A percentile compares a stretch with the other conserved stretches of the same genome.
These are phyloP conservation scores for Ustilago cynodontis DNA, from an alignment of 1,284 basidiomycete species.

Conservation along the genomic window DNA sequence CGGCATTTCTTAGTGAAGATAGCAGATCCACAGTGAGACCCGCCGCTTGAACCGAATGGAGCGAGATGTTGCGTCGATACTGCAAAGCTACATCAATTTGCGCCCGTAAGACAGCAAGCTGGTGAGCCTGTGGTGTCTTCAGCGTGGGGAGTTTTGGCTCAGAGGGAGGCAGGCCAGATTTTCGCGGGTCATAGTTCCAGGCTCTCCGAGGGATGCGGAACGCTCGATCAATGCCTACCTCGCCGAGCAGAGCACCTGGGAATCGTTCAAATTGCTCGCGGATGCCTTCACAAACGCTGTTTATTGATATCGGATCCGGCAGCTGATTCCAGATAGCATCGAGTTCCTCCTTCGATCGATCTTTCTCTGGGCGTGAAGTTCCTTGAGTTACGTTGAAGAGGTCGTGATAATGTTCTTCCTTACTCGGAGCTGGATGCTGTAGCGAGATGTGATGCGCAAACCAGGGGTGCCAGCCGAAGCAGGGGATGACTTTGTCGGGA, in stretches of 20 bases:
- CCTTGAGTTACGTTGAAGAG: constrained; percentile 30
- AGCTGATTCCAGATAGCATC: constrained; percentile 46
- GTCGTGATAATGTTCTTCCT: constrained; percentile 47
- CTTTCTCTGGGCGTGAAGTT: background rate
- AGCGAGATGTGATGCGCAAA: constrained; percentile 61
- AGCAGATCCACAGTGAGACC: constrained; percentile 57
- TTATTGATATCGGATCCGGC: constrained; percentile 54
- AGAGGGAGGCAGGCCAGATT: background rate
- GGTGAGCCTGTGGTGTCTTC: constrained; percentile 62
- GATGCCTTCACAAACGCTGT: constrained; percentile 32
- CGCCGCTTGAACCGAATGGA: constrained; percentile 65
- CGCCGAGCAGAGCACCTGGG: constrained; percentile 62
- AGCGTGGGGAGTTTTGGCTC: constrained; percentile 49
- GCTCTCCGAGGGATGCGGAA: constrained; percentile 57
- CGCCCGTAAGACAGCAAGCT: constrained; percentile 54
- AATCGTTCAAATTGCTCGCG: constrained; percentile 41
- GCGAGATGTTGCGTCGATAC: constrained; percentile 57
- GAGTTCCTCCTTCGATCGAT: constrained; percentile 32
- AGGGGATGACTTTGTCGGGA: constrained; percentile 44
- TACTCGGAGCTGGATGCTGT: constrained; percentile 26
- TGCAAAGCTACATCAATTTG: constrained; percentile 59
- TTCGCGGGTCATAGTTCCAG: constrained; percentile 43
- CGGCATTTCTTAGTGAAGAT: constrained; percentile 34
- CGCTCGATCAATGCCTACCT: constrained; percentile 65
- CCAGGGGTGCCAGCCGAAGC: constrained; percentile 67